Evolutionary conservation across 2,329 filamentous ascomycete species (phyloP).

Genomic region (Fusarium sp.): DNA sequence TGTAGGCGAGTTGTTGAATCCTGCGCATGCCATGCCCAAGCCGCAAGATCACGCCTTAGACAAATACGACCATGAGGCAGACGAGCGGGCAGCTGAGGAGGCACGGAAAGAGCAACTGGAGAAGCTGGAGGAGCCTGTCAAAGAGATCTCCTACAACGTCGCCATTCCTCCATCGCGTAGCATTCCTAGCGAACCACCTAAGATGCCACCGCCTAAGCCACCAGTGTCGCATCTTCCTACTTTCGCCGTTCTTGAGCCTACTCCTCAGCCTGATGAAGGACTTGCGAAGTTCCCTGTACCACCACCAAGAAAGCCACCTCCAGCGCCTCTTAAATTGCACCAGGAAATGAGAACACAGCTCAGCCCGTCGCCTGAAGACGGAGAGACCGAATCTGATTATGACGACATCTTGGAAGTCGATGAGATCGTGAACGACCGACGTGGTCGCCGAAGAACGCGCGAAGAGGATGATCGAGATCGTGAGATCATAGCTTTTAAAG

Average conservation of each 20-base stretch:
- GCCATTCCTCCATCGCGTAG: conserved; percentile 68
- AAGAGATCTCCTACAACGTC: conserved; percentile 64
- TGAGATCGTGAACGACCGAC: conserved; percentile 69
- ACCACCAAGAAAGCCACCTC: conserved; percentile 83
- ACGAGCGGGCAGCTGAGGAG: conserved; percentile 62
- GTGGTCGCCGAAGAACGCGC: conserved; percentile 85
- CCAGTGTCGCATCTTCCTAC: conserved; percentile 56
- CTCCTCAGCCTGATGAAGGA: conserved; percentile 59
- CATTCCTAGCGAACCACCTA: conserved; percentile 65
- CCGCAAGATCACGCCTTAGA: conserved; percentile 70
- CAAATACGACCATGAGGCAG: conserved; percentile 67
- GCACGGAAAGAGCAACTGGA: conserved; percentile 61
- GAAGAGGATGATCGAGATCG: conserved; percentile 88
- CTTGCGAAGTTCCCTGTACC: conserved; percentile 67
- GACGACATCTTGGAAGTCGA: conserved; percentile 81
- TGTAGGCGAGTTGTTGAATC: conserved; percentile 66
- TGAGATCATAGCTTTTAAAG: conserved; percentile 74
- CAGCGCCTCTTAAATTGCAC: conserved; percentile 81
- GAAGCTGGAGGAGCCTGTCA: conserved; percentile 56
- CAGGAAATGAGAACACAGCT: conserved; percentile 44
- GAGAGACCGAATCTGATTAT: conserved; percentile 83
- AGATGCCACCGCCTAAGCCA: conserved; percentile 64
- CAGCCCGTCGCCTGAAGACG: conserved; percentile 61
- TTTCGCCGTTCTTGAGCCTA: conserved; percentile 59
- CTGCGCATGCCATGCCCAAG: conserved; percentile 70